A percentile compares a stretch with the other conserved stretches of the same genome.
Conservation (phyloP, 306 rosid species). For the Cucurbita ficifolia region DNA sequence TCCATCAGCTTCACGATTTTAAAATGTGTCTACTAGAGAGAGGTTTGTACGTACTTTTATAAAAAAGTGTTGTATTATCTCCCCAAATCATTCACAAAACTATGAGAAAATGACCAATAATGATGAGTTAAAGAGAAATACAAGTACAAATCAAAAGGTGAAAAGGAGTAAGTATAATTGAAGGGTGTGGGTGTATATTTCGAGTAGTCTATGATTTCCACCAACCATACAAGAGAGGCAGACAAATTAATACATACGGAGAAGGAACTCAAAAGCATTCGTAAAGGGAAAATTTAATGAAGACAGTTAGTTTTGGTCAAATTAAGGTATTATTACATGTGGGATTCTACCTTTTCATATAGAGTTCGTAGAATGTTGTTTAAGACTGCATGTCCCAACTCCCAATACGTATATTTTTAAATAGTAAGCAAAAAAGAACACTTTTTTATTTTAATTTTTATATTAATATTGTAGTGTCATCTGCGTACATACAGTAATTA, state of each 20-base stretch:
- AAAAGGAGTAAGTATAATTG: not conserved
- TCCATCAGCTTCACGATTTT: too few relatives aligned
- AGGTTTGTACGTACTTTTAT: too few relatives aligned
- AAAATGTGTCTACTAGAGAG: too few relatives aligned
- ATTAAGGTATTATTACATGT: constrained; percentile 2
- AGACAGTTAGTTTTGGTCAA: not conserved
- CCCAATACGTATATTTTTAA: not conserved
- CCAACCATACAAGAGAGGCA: not conserved
- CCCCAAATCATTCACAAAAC: too few relatives aligned
- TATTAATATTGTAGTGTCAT: not conserved
- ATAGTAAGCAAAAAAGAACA: too few relatives aligned
- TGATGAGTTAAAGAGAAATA: too few relatives aligned
- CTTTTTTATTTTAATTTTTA: not conserved
- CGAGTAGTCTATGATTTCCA: not conserved
- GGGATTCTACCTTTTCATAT: not conserved
- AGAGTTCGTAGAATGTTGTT: not conserved
- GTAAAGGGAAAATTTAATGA: not conserved
- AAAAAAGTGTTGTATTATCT: too few relatives aligned
- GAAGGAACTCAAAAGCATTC: not conserved
- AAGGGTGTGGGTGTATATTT: not conserved
- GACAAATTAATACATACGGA: not conserved
- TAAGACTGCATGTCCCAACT: not conserved
- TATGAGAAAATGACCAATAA: too few relatives aligned
- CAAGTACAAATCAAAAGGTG: not conserved
- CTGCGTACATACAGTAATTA: not conserved